Evolutionary conservation across 2,329 filamentous ascomycete genomes (phyloP), one percentile per base, ranked within the genome.

Genomic region (Aspergillus novoparasiticus): DNA sequence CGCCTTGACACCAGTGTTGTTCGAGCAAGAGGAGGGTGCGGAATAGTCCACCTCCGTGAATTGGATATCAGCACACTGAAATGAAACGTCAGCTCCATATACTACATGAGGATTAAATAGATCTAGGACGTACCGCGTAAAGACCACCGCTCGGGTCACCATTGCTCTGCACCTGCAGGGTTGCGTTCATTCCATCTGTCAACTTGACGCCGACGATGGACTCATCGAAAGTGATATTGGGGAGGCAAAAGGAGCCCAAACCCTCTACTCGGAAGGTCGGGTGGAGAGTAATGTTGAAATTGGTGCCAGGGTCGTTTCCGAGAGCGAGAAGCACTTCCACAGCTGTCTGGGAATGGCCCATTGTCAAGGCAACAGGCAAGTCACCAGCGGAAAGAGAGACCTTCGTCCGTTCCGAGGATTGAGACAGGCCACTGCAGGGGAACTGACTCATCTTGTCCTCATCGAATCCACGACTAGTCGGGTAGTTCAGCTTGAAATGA

Each of bases 41-140:
- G 79, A 73, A 10, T 79, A 74, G 21, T 82, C 79, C 5, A 85
- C 81, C 12, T 80, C 79, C 58, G 80, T 79, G 36, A 94, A 89
- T 30, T 86, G 88, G 68, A 93, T 86, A 70, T 94, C 90, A 72
- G 90, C 89, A 76, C 91, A 94, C 87, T 90, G 43, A 12, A 36
- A 43, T 21, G 19, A 6, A 58, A 16, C 16, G 43, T 57, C 30
- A 32, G 5, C 23, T 45, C 10, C 9, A 26, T 10, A 39, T 41
- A 30, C 26, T n/a, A 19, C 21, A 61, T 57, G 56, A 48, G 21
- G 50, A 59, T 58, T 43, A 57, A 57, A 58, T 59, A 16, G 21
- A 12, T 26, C n/a, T 2, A 41, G 51, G 51, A 62, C 67, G 71
- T 75, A 86, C 84, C 77, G 89, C 90, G 78, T 92, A 93, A 36